Evolutionary conservation across 1,284 basidiomycete genomes (phyloP), one percentile per base, ranked within the genome.

Genomic region (Pseudozyma thailandica): DNA sequence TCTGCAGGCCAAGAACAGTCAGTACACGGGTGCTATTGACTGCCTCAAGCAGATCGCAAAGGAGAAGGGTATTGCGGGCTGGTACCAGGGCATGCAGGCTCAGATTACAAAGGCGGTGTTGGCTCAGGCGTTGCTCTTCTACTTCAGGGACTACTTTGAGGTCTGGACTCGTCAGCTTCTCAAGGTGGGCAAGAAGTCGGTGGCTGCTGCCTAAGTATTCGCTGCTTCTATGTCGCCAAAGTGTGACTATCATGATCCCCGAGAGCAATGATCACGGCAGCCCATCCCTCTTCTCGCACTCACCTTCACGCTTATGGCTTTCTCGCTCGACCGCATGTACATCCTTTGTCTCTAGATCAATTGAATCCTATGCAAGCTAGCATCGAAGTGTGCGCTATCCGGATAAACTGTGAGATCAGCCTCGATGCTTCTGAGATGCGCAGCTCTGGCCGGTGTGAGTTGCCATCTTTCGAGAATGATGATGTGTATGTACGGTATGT

Each of bases 31-130:
- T 20, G 92, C 93, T 1, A 78, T 94, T 37, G 89, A 90, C 58
- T 88, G 97, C 45, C 87, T 99, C 50, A 83, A 83, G 8, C 86
- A 89, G 50, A 91, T 94, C 9, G 90, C 89, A 84, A 85, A 86
- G 79, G 88, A 89, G 74, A 82, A 84, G 72, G 85, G 85, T 31
- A 54, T 81, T 37, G 33, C 1, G 85, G 95, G 96, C n/a, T 96
- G 93, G 93, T 98, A 99, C 84, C 78, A 85, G 89, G 95, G 95
- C 6, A 93, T 94, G 92, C 87, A 90, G 80, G 92, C 92, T 10
- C 92, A 94, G 82, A 92, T 94, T 63, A 88, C 88, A 58, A 94
- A 94, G 83, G 93, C 93, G 0, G 92, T 94, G 20, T 84, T 94
- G 16, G 90, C 91, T 5, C 92, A 94, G 83, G 92, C 85, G 75